These are phyloP conservation scores for Trichoderma semiorbis DNA, from an alignment of 2,329 filamentous ascomycete species.

Conservation along the genomic window DNA sequence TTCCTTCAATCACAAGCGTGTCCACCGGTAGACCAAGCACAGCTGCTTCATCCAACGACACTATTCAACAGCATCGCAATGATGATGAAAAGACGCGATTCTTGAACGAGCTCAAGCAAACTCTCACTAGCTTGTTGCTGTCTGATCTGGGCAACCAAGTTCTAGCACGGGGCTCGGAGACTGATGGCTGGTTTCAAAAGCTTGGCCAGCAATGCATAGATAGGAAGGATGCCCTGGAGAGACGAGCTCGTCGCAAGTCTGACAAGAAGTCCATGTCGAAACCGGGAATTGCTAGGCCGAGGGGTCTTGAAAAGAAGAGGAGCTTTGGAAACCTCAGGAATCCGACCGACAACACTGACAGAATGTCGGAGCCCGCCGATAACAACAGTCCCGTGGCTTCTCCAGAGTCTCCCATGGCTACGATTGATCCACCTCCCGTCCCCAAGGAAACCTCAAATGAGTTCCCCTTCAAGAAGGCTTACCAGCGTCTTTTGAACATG, in stretches of 20 bases:
- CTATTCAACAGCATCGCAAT: slow-evolving; percentile 27
- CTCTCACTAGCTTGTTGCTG: slow-evolving; percentile 76
- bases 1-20: slow-evolving; percentile 45
- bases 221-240: slow-evolving; percentile 54
- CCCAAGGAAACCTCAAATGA: slow-evolving; percentile 40
- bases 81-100: slow-evolving; percentile 74
- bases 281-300: slow-evolving; percentile 45
- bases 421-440: slow-evolving; percentile 18
- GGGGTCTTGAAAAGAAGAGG: slow-evolving; percentile 61
- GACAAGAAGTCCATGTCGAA: slow-evolving; percentile 43
- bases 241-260: slow-evolving; percentile 40
- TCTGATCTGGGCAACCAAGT: slow-evolving; percentile 87
- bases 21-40: slow-evolving; percentile 60
- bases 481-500: slow-evolving; percentile 73
- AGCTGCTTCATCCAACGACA: slow-evolving; percentile 33
- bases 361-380: slow-evolving; percentile 38
- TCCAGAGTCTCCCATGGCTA: slow-evolving; percentile 37
- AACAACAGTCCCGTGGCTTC: slow-evolving; percentile 35
- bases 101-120: slow-evolving; percentile 71
- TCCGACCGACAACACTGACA: slow-evolving; percentile 42
- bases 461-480: slow-evolving; percentile 79
- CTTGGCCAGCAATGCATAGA: slow-evolving; percentile 65
- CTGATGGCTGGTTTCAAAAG: slow-evolving; percentile 79
- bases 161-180: slow-evolving; percentile 87
- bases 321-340: slow-evolving; percentile 63